phyloP scores from a whole-genome alignment of 257 asterid genomes.

The Salvia rosmarinus region DNA sequence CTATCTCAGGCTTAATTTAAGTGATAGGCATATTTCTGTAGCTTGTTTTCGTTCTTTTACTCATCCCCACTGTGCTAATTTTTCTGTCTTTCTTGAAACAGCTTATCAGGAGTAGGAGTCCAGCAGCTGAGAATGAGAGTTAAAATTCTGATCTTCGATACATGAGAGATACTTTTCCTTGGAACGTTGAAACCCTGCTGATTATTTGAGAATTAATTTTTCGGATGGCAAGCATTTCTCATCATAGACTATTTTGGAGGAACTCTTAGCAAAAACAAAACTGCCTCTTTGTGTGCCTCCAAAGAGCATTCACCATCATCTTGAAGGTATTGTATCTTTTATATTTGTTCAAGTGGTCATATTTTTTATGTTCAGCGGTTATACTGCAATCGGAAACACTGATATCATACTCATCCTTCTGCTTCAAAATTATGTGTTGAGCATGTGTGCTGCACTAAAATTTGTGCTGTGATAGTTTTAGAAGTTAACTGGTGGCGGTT shows the following conservation, averaged over 20 bases:
- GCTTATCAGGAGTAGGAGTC: conserved; percentile 65
- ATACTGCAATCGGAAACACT: conserved; percentile 2
- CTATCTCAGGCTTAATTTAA: not conserved
- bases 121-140: conserved; percentile 56
- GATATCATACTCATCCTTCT: conserved; percentile 5
- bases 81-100: conserved; percentile 47
- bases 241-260: conserved; percentile 34
- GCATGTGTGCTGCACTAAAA: conserved; percentile 1
- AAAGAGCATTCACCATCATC: conserved; percentile 24
- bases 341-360: conserved; percentile 12
- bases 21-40: not conserved
- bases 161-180: conserved; percentile 37
- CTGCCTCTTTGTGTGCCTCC: conserved; percentile 31
- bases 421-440: not conserved
- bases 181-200: conserved; percentile 32
- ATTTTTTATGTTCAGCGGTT: not conserved
- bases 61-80: conserved; percentile 3
- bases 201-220: conserved; percentile 26
- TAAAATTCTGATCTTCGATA: conserved; percentile 38
- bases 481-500: conserved; percentile 19
- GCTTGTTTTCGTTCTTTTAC: conserved; percentile 19
- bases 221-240: conserved; percentile 28
- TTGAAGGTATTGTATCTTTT: conserved; percentile 37
- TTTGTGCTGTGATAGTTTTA: conserved; percentile 9
- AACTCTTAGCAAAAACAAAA: conserved; percentile 15